Evolutionary conservation across 2,329 filamentous ascomycete species (phyloP), one percentile per base, ranked within the genome.

Genomic region (Sphaerulina vaccinii): DNA sequence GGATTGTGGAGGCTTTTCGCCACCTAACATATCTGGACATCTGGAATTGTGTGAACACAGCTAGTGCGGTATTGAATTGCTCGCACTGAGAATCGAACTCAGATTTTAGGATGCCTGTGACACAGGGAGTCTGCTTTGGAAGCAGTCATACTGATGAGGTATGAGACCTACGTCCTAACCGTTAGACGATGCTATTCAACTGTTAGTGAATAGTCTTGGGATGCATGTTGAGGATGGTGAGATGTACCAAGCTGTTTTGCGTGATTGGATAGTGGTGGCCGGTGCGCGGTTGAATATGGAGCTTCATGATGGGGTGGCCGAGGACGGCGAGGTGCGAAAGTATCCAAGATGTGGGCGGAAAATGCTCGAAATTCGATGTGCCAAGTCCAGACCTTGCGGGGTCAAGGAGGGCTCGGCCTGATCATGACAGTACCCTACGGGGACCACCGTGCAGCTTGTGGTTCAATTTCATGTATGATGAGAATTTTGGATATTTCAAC

Each of bases 101-200:
- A 56, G 54, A 56, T 56, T 51, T 56, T 56, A 52, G 54, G 54
- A 53, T 56, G 50, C 54, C 54, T 50, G 44, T 42, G 49, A 52
- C 52, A 50, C 47, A 43, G n/a, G n/a, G 49, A 48, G 38, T 47
- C 43, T 48, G 38, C 37, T 33, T 33, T 52, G 24, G 29, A 41
- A 41, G 45, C 41, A 41, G 46, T 57, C 55, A 57, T 42, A 49
- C 45, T 24, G 16, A 15, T 27, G 8, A 18, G 19, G 37, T 52
- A 54, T 54, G 51, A 57, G 55, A 54, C 48, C 48, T 54, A 54
- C 53, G 55, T 44, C 38, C 39, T 54, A 40, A 54, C 35, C 39
- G 38, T 43, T 54, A 54, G 24, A 45, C 45, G 43, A 42, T 52
- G 35, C 24, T 39, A 35, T 29, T 21, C 18, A 18, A 27, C 16